Conservation (phyloP, 306 rosid species). For the Cicer pinnatifidum region DNA sequence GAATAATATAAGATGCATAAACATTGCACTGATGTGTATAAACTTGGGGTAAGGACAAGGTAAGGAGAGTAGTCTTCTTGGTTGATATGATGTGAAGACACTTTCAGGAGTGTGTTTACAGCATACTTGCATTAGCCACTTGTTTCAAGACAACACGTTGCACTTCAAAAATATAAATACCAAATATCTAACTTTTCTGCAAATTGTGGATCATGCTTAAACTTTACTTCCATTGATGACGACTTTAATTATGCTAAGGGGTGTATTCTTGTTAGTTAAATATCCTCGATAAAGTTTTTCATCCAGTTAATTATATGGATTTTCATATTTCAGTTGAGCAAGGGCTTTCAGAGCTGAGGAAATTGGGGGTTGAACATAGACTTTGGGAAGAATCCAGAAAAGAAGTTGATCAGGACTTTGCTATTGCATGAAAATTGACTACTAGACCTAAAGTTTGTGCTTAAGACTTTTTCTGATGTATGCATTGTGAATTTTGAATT, state of each 20-base stretch:
- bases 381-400: conserved; percentile 96
- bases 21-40: conserved; percentile 22
- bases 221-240: conserved; percentile 32
- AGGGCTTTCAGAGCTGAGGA: conserved; percentile 84
- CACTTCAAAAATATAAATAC: conserved; percentile 32
- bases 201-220: not conserved
- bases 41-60: conserved; percentile 25
- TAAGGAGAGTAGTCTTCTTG: conserved; percentile 14
- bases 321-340: conserved; percentile 72
- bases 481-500: conserved; percentile 33
- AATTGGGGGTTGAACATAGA: conserved; percentile 82
- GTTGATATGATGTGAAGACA: conserved; percentile 12
- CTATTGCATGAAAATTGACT: conserved; percentile 36
- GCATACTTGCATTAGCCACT: not conserved
- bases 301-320: conserved; percentile 26
- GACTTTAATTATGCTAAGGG: conserved; percentile 30
- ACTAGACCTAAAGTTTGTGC: conserved; percentile 25
- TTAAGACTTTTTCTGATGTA: conserved; percentile 22
- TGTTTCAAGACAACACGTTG: conserved; percentile 12
- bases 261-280: conserved; percentile 23
- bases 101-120: conserved; percentile 2
- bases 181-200: conserved; percentile 22
- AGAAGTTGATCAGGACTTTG: conserved; percentile 64
- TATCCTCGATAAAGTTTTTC: conserved; percentile 1
- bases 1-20: conserved; percentile 7